Evolutionary conservation across 2,329 filamentous ascomycete species (phyloP), one percentile per base, ranked within the genome.

Genomic region (Ascochyta lentis): DNA sequence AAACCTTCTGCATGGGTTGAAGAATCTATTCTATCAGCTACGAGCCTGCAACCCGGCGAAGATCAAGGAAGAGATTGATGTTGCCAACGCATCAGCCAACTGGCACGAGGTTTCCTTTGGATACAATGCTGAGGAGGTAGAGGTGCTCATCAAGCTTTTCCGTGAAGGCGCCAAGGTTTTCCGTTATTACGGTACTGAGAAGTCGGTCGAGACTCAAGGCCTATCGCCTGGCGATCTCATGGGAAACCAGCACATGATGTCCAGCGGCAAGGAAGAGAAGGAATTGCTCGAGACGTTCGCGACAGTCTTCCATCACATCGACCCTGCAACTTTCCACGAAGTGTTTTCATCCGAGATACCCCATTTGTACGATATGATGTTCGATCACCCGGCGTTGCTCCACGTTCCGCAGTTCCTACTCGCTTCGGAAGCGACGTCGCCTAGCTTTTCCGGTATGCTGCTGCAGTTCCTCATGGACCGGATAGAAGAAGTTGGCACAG

Each of bases 351-450:
- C 93, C 58, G 95, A 98, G 79, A 98, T 99, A 58, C 94, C 94
- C 34, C 91, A 92, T 75, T 86, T 99, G 34, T 98, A 99, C 74
- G 90, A 96, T 61, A 94, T 98, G 84, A 97, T 96, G 78, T 96
- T 98, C 73, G 92, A 98, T 73, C 95, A 99, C 76, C 92, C 92
- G 2, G 91, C 92, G 24, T 83, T 99, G 35, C 83, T 99, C 47
- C 95, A 99, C 75, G 91, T 99, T 53, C 94, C 95, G 6, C 95
- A 99, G 71, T 99, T 98, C 76, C 95, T 99, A 77, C 85, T 99
- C 47, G 95, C 96, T n/a, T 97, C 93, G 68, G 95, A 99, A 79
- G 94, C 94, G 4, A 99, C 96, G 0, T 97, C 93, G 24, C 93
- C 95, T 1, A 96, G 92, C 62, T 99, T 99, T 76, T 96, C 93